Base-by-base conservation (phyloP, 495 filamentous ascomycete species). In the Penicillium cosmopolitanum region DNA sequence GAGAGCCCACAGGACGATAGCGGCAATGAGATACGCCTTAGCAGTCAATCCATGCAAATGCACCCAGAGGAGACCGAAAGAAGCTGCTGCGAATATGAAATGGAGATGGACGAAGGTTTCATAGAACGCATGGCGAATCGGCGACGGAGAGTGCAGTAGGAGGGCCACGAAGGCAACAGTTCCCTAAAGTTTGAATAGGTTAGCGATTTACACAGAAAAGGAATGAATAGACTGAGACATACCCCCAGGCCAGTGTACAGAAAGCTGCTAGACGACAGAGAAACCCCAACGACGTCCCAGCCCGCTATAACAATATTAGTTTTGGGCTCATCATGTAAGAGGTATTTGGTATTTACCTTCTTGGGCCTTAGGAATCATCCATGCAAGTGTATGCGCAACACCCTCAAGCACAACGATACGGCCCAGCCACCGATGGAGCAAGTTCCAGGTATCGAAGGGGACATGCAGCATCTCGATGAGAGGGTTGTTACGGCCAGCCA, bases 121-220 rank as follows among this genome's bases (percentile, higher is more conserved):
- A 73, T 98, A 98, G 74, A 96, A 97, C 16, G 94, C 93, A 72
- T 97, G 94, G 36, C 95, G 86, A 44, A 98, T 65, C 4, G 90
- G 84, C 1, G 91, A 91, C 12, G 87, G 77, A 28, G 93, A 89
- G 48, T 84, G 82, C 25, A 88, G 59, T 34, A 92, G 65, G 57
- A 93, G 74, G 13, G 82, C 83, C 15, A 84, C 67, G 13, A 84
- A 82, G 7, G 79, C 83, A 44, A 55, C 60, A 10, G 74, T 67
- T 47, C 72, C 75, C 81, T 83, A 47, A 15, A 58, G 36, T 18
- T 23, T 23, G 50, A 34, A 54, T 70, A 18, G 68, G 61, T 58
- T 12, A 58, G 16, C 4, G 1, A 42, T n/a, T 21, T 12, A 9
- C 21, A 16, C 40, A 6, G 28, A 5, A 35, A 55, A 28, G 46